A percentile compares a stretch with the other conserved stretches of the same genome.
phyloP scores from a whole-genome alignment of 2,329 filamentous ascomycete genomes.

The Dothideomycetes sp. region DNA sequence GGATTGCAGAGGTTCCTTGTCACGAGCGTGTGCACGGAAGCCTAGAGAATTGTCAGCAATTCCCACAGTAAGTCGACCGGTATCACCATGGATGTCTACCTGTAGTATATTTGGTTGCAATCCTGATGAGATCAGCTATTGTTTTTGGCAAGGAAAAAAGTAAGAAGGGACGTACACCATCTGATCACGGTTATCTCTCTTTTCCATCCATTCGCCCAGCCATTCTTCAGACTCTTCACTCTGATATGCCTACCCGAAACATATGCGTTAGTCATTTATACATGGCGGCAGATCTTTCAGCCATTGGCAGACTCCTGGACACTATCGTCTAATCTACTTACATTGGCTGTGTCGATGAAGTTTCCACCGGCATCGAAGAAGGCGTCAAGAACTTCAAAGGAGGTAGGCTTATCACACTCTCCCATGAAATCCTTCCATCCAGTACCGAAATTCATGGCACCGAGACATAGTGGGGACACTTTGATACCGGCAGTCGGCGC shows the following conservation, averaged over 20 bases:
- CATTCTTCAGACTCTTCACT: conserved; percentile 33
- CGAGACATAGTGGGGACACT: conserved; percentile 41
- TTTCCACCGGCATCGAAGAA: conserved; percentile 60
- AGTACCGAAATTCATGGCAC: conserved; percentile 56
- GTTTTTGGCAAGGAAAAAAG: neutral
- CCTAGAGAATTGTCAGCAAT: too few species aligned
- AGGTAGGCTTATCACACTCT: conserved; percentile 52
- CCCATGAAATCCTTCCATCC: conserved; percentile 53
- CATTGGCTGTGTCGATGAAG: conserved; percentile 56
- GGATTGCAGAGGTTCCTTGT: conserved; percentile 11
- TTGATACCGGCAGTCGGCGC: conserved; percentile 16
- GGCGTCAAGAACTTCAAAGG: conserved; percentile 57
- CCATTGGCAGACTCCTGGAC: too few species aligned
- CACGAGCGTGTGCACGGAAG: conserved; percentile 20
- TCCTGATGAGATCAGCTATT: conserved; percentile 23
- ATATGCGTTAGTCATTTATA: conserved; percentile 17
- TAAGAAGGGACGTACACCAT: conserved; percentile 24
- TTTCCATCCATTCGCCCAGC: conserved; percentile 37
- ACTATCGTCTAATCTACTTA: too few species aligned
- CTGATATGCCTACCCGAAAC: conserved; percentile 33
- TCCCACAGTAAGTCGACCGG: too few species aligned
- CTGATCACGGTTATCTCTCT: conserved; percentile 29
- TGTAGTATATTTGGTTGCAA: conserved; percentile 34
- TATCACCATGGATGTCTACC: too few species aligned
- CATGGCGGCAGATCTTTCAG: too few species aligned